These are phyloP conservation scores for Casuarina glauca DNA, from an alignment of 306 rosid genomes.

Conservation along the genomic window DNA sequence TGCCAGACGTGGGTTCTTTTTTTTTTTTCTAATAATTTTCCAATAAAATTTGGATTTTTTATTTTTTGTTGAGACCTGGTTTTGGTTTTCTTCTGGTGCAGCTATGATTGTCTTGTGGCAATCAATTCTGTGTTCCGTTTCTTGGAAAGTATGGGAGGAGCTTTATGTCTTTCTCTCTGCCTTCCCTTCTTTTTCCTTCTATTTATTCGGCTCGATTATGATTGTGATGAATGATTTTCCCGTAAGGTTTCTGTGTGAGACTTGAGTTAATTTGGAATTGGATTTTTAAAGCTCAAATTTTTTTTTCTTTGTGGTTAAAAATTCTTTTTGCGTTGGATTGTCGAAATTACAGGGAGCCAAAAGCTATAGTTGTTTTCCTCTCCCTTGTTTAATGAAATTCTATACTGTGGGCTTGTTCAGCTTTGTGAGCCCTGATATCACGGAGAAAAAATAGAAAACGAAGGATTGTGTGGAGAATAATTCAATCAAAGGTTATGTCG, in stretches of 20 bases:
- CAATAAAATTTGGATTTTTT: no score
- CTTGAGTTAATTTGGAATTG: background rate
- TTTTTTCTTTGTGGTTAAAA: background rate
- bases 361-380: conserved; percentile 13
- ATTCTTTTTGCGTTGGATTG: background rate
- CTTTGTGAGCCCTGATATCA: conserved; percentile 47
- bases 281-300: background rate
- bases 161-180: background rate
- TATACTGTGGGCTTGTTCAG: conserved; percentile 30
- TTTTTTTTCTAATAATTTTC: background rate
- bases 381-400: background rate
- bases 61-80: background rate
- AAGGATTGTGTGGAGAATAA: conserved; percentile 57
- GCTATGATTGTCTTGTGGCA: background rate
- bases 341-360: conserved; percentile 22
- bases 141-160: conserved; percentile 11
- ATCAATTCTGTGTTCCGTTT: conserved; percentile 20
- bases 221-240: background rate
- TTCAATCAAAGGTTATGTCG: conserved; percentile 43
- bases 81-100: conserved; percentile 9
- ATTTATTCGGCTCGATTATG: background rate
- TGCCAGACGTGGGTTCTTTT: background rate
- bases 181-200: background rate
- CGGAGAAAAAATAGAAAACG: conserved; percentile 45
- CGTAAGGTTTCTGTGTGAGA: background rate